These are phyloP conservation scores for Sextonia rubra DNA, from an alignment of 164 flowering plant species.

Conservation along the genomic window DNA sequence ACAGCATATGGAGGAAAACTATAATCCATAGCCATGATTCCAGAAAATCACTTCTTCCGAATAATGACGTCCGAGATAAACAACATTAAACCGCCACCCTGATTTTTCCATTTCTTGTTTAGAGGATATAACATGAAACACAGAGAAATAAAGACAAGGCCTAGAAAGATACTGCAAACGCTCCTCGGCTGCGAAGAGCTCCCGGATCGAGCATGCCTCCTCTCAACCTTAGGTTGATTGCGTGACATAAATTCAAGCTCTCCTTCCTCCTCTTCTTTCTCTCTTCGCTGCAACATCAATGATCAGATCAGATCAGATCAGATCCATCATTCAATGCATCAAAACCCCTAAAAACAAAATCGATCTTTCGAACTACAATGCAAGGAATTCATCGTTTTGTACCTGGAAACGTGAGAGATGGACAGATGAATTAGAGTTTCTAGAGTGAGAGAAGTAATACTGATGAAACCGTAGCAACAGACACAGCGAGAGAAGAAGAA, in stretches of 20 bases:
- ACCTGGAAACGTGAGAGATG: constrained; percentile 12
- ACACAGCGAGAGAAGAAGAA: constrained; percentile 8
- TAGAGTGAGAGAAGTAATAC: constrained; percentile 7
- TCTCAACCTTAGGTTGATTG: constrained; percentile 74
- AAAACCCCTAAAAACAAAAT: constrained; percentile 9
- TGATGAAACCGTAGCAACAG: constrained; percentile 17
- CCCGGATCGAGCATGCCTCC: constrained; percentile 41
- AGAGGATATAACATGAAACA: too few species aligned
- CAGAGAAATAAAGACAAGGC: too few species aligned
- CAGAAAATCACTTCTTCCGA: too few species aligned
- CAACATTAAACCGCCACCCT: too few species aligned
- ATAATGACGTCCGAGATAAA: too few species aligned
- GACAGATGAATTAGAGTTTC: constrained; percentile 30
- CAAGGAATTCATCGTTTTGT: not conserved
- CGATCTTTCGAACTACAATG: not conserved
- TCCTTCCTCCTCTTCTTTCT: constrained; percentile 5
- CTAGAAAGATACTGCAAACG: too few species aligned
- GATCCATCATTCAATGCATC: constrained; percentile 6
- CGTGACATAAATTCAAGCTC: constrained; percentile 68
- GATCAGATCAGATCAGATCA: too few species aligned
- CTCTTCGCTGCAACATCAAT: constrained; percentile 16
- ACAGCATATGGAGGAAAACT: too few species aligned
- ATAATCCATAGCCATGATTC: too few species aligned
- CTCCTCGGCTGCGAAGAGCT: constrained; percentile 41
- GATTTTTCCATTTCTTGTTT: too few species aligned